phyloP scores from a whole-genome alignment of 169 alveolate species.

The Plasmodium coatneyi region DNA sequence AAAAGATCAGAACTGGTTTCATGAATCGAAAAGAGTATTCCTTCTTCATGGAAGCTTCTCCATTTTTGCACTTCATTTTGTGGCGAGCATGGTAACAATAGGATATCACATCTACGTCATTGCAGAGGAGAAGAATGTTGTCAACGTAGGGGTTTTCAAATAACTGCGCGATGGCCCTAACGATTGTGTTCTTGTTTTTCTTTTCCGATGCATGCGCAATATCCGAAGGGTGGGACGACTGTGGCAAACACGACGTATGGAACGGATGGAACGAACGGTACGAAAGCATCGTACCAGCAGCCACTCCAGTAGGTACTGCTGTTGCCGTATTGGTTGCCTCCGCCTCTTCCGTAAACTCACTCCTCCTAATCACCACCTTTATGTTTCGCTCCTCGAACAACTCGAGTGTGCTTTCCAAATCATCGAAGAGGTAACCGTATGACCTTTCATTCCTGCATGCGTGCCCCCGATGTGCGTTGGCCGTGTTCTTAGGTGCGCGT shows the following conservation, averaged over 20 bases:
- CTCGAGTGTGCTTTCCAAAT: not conserved
- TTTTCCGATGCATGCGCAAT: not conserved
- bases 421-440: slow-evolving; percentile 3
- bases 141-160: not conserved
- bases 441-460: not conserved
- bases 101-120: slow-evolving; percentile 20
- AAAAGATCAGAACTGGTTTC: slow-evolving; percentile 12
- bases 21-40: not conserved
- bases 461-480: not conserved
- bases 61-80: not conserved
- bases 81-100: not conserved
- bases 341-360: not conserved
- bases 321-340: not conserved
- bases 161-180: not conserved
- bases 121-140: not conserved
- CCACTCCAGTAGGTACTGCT: not conserved
- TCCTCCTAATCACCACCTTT: not conserved
- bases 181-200: not conserved
- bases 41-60: not conserved
- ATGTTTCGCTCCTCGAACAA: slow-evolving; percentile 23
- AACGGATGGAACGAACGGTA: not conserved
- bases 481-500: not conserved
- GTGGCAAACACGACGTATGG: not conserved
- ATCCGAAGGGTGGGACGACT: not conserved
- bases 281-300: not conserved